Conservation (phyloP, 2,329 filamentous ascomycete species). For the Phyllosticta paracitricarpa region DNA sequence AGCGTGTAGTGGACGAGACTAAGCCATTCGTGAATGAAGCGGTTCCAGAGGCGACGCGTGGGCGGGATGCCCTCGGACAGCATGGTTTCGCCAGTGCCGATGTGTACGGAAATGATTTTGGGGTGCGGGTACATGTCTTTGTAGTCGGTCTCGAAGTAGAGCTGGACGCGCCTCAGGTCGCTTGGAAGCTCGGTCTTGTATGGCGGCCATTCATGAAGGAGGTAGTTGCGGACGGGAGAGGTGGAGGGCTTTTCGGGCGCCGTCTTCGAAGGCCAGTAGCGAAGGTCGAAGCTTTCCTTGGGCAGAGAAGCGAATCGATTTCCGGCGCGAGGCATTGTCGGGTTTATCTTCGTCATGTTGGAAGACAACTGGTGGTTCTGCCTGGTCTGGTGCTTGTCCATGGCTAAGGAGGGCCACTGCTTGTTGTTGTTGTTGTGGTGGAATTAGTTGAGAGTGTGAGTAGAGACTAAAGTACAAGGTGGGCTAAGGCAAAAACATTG, state of each 20-base stretch:
- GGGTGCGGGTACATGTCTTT: not conserved
- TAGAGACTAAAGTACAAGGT: no score
- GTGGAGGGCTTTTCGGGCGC: not conserved
- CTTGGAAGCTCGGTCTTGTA: not conserved
- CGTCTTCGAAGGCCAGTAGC: not conserved
- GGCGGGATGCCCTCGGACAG: not conserved
- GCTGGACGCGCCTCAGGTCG: not conserved
- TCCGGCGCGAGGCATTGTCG: not conserved
- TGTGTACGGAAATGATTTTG: not conserved
- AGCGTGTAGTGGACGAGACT: not conserved
- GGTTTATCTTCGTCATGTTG: not conserved
- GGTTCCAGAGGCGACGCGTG: not conserved
- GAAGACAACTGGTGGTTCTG: no score
- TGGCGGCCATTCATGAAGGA: not conserved
- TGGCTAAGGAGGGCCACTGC: no score
- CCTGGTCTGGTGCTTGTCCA: no score
- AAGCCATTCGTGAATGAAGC: not conserved
- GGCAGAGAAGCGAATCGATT: not conserved
- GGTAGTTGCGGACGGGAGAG: not conserved
- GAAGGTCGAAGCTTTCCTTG: not conserved
- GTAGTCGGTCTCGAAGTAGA: not conserved
- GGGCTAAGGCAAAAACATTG: no score
- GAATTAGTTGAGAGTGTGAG: no score
- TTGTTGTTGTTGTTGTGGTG: no score
- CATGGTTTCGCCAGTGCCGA: not conserved